phyloP scores from a whole-genome alignment of 805 yeast genomes.

The Metschnikowia amazonensis region DNA sequence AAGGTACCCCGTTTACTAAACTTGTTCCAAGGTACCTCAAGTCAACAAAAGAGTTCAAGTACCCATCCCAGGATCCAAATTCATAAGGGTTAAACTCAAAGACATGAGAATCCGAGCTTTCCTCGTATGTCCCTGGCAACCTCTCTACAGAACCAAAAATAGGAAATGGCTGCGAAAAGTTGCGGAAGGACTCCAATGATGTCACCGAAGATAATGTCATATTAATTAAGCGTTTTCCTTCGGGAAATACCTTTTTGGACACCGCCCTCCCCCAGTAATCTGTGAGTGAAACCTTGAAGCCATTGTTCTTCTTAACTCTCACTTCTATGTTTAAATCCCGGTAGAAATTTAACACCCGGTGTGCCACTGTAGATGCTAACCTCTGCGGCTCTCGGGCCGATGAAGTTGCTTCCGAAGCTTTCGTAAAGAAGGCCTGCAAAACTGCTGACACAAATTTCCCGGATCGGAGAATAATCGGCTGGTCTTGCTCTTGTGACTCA shows the following conservation, averaged over 20 bases:
- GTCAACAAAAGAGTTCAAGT: conserved; percentile 45
- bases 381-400: conserved; percentile 7
- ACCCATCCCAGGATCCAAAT: conserved; percentile 64
- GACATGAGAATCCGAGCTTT: conserved; percentile 39
- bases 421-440: conserved; percentile 10
- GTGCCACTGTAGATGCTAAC: conserved; percentile 14
- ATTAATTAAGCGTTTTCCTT: conserved; percentile 30
- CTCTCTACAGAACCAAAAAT: conserved; percentile 41
- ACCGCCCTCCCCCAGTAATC: conserved; percentile 70
- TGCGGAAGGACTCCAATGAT: conserved; percentile 31
- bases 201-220: conserved; percentile 36
- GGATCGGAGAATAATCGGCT: neutral
- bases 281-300: conserved; percentile 55
- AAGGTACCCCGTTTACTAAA: conserved; percentile 42
- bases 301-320: conserved; percentile 47
- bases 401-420: neutral
- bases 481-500: neutral
- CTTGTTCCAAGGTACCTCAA: conserved; percentile 51
- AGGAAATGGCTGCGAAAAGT: conserved; percentile 46
- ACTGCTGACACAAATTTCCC: conserved; percentile 7
- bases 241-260: conserved; percentile 43
- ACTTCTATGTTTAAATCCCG: conserved; percentile 52
- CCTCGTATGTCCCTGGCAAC: conserved; percentile 29
- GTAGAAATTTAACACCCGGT: conserved; percentile 39
- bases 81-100: conserved; percentile 64